These are phyloP conservation scores for Ramaria sp. DNA, from an alignment of 768 basidiomycete genomes.

Conservation along the genomic window DNA sequence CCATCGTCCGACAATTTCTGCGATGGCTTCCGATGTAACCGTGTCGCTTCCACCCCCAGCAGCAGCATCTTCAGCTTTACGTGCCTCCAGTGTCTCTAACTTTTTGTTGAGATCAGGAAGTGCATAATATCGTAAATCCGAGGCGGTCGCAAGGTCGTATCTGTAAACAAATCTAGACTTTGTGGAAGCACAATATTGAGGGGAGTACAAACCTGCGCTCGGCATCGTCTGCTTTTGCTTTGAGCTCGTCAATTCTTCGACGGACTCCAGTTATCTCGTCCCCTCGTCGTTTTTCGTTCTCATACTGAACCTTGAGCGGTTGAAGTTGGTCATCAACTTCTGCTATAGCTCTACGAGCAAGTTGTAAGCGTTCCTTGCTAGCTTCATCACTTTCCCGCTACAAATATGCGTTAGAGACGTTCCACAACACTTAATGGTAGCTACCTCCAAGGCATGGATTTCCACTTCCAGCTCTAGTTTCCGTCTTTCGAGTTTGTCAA, in stretches of 20 bases:
- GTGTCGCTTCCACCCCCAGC: conserved; percentile 48
- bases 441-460: conserved; percentile 73
- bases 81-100: conserved; percentile 38
- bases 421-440: background rate
- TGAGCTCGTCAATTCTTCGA: conserved; percentile 81
- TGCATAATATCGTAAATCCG: conserved; percentile 85
- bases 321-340: conserved; percentile 77
- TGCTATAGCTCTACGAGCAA: conserved; percentile 67
- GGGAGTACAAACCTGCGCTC: conserved; percentile 55
- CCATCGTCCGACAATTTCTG: conserved; percentile 90
- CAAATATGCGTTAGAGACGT: background rate
- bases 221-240: conserved; percentile 86
- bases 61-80: conserved; percentile 54
- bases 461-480: conserved; percentile 91
- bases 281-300: conserved; percentile 72
- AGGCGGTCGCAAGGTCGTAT: conserved; percentile 65
- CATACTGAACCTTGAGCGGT: conserved; percentile 77
- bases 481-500: conserved; percentile 81
- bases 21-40: conserved; percentile 84
- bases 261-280: conserved; percentile 71
- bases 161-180: conserved; percentile 21
- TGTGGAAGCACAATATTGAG: conserved; percentile 10
- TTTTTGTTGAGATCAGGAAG: conserved; percentile 72
- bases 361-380: conserved; percentile 69
- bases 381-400: conserved; percentile 77